These are phyloP conservation scores for Telfairia occidentalis DNA, from an alignment of 331 rosid species.

Conservation along the genomic window DNA sequence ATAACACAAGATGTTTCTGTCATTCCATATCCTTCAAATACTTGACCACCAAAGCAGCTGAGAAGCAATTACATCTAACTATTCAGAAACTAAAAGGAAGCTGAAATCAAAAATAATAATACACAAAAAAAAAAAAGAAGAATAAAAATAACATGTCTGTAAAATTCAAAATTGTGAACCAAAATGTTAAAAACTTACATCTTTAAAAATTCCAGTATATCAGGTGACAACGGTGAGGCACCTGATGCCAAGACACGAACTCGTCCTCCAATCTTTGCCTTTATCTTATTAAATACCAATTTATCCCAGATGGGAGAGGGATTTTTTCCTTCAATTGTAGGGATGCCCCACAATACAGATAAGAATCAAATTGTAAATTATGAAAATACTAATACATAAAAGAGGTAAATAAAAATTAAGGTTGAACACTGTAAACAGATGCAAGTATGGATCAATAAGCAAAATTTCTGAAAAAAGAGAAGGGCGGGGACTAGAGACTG, in stretches of 20 bases:
- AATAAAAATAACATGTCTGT: not conserved
- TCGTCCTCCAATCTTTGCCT: conserved; percentile 88
- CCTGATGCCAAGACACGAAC: conserved; percentile 90
- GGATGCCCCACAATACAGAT: conserved; percentile 5
- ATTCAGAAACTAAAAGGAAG: conserved; percentile 13
- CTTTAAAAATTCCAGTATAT: conserved; percentile 81
- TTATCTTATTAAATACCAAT: conserved; percentile 91
- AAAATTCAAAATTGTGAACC: not conserved
- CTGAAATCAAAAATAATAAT: not conserved
- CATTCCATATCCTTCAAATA: conserved; percentile 96
- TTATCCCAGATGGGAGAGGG: conserved; percentile 94
- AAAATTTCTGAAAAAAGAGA: conserved; percentile 1
- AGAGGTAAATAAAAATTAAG: not conserved
- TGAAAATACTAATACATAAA: not conserved
- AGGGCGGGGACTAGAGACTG: not conserved
- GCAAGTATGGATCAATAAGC: not conserved
- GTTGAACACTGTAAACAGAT: not conserved
- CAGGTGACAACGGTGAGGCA: conserved; percentile 97
- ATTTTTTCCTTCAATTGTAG: conserved; percentile 50
- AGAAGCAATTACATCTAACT: conserved; percentile 13
- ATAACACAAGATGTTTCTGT: conserved; percentile 85
- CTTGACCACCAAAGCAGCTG: conserved; percentile 85
- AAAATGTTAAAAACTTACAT: conserved; percentile 50
- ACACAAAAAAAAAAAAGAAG: not conserved
- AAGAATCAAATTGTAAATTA: not conserved